A percentile compares a stretch with the other conserved stretches of the same genome.
Conservation (phyloP, 495 filamentous ascomycete genomes). For the Neurospora sp. region DNA sequence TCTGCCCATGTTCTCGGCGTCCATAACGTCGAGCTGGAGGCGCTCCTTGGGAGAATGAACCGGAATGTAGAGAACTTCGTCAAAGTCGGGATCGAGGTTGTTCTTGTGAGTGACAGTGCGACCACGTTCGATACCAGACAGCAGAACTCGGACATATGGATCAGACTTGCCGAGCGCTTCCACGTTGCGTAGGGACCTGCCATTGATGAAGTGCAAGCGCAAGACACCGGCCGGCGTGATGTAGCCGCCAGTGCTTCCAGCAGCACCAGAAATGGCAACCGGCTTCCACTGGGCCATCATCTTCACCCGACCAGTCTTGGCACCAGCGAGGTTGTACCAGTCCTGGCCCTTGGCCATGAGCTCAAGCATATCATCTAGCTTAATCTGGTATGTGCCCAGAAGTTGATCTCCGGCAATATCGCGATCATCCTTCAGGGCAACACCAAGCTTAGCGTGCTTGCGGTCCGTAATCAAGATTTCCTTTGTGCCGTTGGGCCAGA, state of each 20-base stretch:
- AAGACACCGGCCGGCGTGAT: constrained; percentile 88
- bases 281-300: constrained; percentile 91
- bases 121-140: constrained; percentile 81
- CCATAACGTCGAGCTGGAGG: constrained; percentile 88
- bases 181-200: constrained; percentile 74
- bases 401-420: constrained; percentile 75
- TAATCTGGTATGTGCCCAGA: constrained; percentile 86
- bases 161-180: constrained; percentile 96
- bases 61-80: constrained; percentile 91
- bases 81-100: constrained; percentile 91
- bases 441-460: constrained; percentile 75
- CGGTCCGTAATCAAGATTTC: constrained; percentile 90
- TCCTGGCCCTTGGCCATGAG: constrained; percentile 87
- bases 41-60: constrained; percentile 81
- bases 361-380: constrained; percentile 83
- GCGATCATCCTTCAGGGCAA: constrained; percentile 90
- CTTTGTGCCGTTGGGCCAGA: constrained; percentile 83
- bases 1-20: constrained; percentile 77
- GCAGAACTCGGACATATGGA: constrained; percentile 78
- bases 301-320: constrained; percentile 76
- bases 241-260: constrained; percentile 76
- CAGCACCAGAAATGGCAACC: constrained; percentile 65
- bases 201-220: constrained; percentile 83
- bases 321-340: constrained; percentile 84
- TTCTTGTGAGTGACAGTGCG: constrained; percentile 93